phyloP scores from a whole-genome alignment of 306 rosid species.

The Sicyos edulis region DNA sequence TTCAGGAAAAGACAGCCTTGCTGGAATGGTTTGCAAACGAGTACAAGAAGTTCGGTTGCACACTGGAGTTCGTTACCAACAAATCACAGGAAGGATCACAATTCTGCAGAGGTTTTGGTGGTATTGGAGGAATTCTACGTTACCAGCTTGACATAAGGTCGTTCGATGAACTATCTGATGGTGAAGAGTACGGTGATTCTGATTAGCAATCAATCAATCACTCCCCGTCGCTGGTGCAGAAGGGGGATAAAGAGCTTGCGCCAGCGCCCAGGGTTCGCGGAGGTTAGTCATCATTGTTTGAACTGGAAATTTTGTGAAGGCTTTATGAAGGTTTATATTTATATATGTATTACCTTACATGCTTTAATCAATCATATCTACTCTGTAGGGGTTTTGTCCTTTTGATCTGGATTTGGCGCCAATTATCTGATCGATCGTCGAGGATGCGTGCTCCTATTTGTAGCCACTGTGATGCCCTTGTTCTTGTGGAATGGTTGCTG shows the following conservation, averaged over 20 bases:
- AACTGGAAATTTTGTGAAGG: slow-evolving; percentile 7
- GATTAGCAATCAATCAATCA: slow-evolving; percentile 46
- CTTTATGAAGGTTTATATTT: slow-evolving; percentile 20
- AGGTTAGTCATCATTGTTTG: slow-evolving; percentile 15
- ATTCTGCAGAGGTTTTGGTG: slow-evolving; percentile 87
- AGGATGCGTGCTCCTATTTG: slow-evolving; percentile 7
- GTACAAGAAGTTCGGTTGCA: slow-evolving; percentile 67
- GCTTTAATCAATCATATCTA: neutral
- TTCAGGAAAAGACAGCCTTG: slow-evolving; percentile 67
- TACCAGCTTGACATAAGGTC: slow-evolving; percentile 88
- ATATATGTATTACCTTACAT: neutral
- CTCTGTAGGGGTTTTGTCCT: slow-evolving; percentile 12
- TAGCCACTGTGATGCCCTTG: slow-evolving; percentile 2
- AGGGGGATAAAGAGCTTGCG: slow-evolving; percentile 30
- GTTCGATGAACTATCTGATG: slow-evolving; percentile 66
- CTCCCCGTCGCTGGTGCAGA: slow-evolving; percentile 37
- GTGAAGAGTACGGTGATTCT: slow-evolving; percentile 52
- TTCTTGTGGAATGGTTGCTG: slow-evolving; percentile 17
- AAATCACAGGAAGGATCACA: slow-evolving; percentile 95
- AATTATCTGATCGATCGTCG: slow-evolving; percentile 4
- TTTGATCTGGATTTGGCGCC: slow-evolving; percentile 12
- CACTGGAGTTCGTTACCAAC: slow-evolving; percentile 77
- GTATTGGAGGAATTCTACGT: slow-evolving; percentile 84
- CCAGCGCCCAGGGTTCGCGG: slow-evolving; percentile 25
- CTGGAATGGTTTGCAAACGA: slow-evolving; percentile 91